A percentile compares a stretch with the other conserved stretches of the same genome.
These are phyloP conservation scores for Mrakiaceae sp. DNA, from an alignment of 1,284 basidiomycete genomes.

Conservation along the genomic window DNA sequence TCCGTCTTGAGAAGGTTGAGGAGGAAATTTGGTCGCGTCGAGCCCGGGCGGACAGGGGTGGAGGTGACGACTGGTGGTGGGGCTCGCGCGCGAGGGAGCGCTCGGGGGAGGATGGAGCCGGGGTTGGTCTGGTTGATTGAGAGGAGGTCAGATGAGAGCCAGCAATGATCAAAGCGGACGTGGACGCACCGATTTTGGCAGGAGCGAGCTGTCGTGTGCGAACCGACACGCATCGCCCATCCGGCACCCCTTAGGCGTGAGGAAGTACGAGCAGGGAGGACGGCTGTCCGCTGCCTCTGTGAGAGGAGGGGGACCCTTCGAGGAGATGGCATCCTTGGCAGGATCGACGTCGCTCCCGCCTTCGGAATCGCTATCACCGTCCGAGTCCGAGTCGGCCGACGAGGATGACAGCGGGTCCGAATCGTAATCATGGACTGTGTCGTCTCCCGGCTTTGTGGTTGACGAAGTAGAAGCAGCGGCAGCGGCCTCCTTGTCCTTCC, in stretches of 20 bases:
- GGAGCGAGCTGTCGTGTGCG: not conserved
- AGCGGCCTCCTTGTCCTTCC: not conserved
- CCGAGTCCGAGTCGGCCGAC: slow-evolving; percentile 1
- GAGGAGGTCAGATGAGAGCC: too few relatives aligned
- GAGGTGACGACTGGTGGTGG: slow-evolving; percentile 64
- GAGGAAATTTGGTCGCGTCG: slow-evolving; percentile 1
- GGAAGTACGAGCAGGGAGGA: slow-evolving; percentile 18
- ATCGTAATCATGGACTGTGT: slow-evolving; percentile 11
- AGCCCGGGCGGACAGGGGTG: slow-evolving; percentile 4
- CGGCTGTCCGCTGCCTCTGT: slow-evolving; percentile 23
- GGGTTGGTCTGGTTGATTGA: too few relatives aligned
- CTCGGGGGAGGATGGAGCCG: not conserved
- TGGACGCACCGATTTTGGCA: not conserved
- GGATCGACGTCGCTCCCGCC: slow-evolving; percentile 22
- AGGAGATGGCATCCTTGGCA: slow-evolving; percentile 39
- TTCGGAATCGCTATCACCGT: slow-evolving; percentile 40
- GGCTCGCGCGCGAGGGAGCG: slow-evolving; percentile 31
- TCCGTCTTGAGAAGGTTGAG: slow-evolving; percentile 61
- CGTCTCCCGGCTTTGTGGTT: not conserved
- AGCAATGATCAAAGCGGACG: not conserved
- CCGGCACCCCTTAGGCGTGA: slow-evolving; percentile 1
- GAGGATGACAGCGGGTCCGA: slow-evolving; percentile 14
- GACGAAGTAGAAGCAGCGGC: too few relatives aligned
- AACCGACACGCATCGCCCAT: slow-evolving; percentile 12
- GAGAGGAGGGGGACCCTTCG: slow-evolving; percentile 37